Conservation (phyloP, 768 basidiomycete species). For the Boletus reticuloceps region DNA sequence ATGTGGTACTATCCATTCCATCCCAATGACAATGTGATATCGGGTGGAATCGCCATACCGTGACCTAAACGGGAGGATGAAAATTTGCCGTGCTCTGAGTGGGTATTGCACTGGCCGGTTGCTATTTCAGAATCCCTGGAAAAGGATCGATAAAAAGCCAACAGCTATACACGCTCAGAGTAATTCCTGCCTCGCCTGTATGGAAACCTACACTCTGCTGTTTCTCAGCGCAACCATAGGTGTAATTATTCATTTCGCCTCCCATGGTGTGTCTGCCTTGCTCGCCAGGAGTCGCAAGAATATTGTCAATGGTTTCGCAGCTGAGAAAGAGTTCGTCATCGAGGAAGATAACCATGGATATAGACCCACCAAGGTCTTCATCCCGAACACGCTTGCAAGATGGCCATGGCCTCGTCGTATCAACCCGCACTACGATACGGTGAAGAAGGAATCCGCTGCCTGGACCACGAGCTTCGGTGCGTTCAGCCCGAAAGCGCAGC, state of each 20-base stretch:
- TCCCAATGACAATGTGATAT: too few relatives aligned
- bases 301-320: background rate
- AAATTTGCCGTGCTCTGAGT: background rate
- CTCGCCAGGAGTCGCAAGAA: background rate
- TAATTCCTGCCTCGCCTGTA: background rate
- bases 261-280: background rate
- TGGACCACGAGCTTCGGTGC: conserved; percentile 10
- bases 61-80: background rate
- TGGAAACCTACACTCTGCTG: conserved; percentile 7
- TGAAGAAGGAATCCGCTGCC: conserved; percentile 9
- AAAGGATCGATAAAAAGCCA: background rate
- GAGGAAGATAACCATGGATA: background rate
- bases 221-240: background rate
- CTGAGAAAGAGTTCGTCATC: background rate
- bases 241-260: background rate
- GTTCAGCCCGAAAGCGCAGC: conserved; percentile 10
- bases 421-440: conserved; percentile 3
- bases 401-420: conserved; percentile 19
- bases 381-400: conserved; percentile 14
- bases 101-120: background rate
- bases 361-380: conserved; percentile 6
- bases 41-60: too few relatives aligned
- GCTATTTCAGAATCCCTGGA: background rate
- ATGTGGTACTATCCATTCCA: too few relatives aligned
- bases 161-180: background rate